A percentile compares a stretch with the other conserved stretches of the same genome.
These are phyloP conservation scores for Lodderomyces parapsilosis DNA, from an alignment of 1,139 yeast species.

Conservation along the genomic window DNA sequence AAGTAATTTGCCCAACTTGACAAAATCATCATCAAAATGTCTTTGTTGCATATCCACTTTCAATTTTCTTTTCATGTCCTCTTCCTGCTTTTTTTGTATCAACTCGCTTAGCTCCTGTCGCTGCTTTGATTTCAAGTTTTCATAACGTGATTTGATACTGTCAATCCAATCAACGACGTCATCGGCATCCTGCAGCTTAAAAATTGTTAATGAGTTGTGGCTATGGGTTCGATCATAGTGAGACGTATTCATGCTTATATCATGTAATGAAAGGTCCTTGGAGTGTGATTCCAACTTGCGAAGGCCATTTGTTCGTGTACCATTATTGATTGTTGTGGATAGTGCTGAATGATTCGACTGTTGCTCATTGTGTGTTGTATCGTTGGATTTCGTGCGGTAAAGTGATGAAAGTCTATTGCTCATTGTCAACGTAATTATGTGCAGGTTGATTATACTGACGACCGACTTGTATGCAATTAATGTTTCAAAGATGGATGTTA, in stretches of 20 bases:
- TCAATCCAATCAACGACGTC: slow-evolving; percentile 56
- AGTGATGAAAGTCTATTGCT: not conserved
- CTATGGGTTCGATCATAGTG: not conserved
- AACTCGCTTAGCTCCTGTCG: slow-evolving; percentile 25
- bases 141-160: slow-evolving; percentile 37
- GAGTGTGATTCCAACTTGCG: not conserved
- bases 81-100: slow-evolving; percentile 3
- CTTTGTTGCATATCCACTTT: slow-evolving; percentile 25
- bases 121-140: slow-evolving; percentile 34
- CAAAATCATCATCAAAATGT: slow-evolving; percentile 41
- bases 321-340: not conserved
- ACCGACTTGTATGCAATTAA: not conserved
- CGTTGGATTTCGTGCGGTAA: not conserved
- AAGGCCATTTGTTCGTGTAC: not conserved
- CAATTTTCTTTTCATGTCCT: slow-evolving; percentile 10
- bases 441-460: not conserved
- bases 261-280: not conserved
- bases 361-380: not conserved
- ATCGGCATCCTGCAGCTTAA: slow-evolving; percentile 17
- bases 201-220: not conserved
- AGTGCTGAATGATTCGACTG: not conserved
- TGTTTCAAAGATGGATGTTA: not conserved
- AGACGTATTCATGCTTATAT: not conserved
- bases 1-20: slow-evolving; percentile 27
- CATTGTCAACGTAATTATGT: not conserved